phyloP scores from a whole-genome alignment of 495 filamentous ascomycete species.

The Daldinia grandis region DNA sequence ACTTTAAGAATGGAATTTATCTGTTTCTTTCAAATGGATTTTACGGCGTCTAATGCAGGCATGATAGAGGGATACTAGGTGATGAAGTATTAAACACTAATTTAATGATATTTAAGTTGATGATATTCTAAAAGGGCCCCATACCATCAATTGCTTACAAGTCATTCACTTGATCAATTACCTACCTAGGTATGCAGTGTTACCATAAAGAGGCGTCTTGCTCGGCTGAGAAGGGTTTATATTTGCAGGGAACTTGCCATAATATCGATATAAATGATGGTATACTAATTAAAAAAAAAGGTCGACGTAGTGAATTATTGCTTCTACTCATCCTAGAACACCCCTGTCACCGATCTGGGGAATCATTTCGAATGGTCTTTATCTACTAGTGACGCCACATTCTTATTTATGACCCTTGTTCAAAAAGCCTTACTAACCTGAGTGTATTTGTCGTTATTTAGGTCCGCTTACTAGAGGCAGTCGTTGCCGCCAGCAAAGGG shows the following conservation, averaged over 20 bases:
- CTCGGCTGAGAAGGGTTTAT: constrained; percentile 5
- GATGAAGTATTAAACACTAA: too few species aligned
- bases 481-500: constrained; percentile 12
- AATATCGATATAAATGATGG: background rate
- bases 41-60: too few species aligned
- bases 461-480: background rate
- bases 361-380: background rate
- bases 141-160: background rate
- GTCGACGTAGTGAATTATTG: background rate
- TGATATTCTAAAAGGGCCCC: too few species aligned
- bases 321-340: background rate
- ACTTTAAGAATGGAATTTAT: too few species aligned
- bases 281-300: background rate
- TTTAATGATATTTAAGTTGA: too few species aligned
- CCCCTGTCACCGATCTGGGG: background rate
- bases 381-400: background rate
- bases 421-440: background rate
- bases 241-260: background rate
- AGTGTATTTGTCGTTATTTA: background rate
- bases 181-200: too few species aligned
- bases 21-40: too few species aligned
- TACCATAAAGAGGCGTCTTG: background rate
- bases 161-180: background rate
- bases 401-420: background rate
- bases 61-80: too few species aligned